Evolutionary conservation across 2,329 filamentous ascomycete genomes (phyloP), one percentile per base, ranked within the genome.

Genomic region (Clathrospora elynae): DNA sequence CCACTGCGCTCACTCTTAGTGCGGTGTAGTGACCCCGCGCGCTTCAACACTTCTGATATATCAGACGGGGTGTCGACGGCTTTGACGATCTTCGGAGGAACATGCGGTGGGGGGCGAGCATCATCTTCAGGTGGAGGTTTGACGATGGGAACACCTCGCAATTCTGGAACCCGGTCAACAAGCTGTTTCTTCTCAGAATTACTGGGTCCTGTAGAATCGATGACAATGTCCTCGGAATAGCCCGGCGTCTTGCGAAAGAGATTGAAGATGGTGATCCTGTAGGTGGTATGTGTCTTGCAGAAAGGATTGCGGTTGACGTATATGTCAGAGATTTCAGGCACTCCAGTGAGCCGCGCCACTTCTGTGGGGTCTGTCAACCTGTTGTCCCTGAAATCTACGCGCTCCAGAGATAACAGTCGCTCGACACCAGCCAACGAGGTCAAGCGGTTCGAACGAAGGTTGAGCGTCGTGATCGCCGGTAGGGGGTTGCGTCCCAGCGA

Each of bases 251-350:
- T 85, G 51, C 93, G 84, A 77, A 99, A 99, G 2, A 97, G 78
- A 61, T 97, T 99, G 82, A 99, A 96, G 51, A 97, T 95, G 13
- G 85, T 88, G 53, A 95, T 79, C 34, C 93, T 84, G 66, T 96
- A 95, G 57, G 87, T 84, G 46, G 85, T 80, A 66, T 96, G 89
- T 1, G 90, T 91, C 57, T 88, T 89, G 29, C 87, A 88, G 61
- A 97, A 96, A 0, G 91, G 89, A 61, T 99, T 99, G 14, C 90
- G 89, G 49, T 87, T 82, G 11, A 99, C 87, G 80, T 91, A 99
- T 20, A 99, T 85, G 68, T 97, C 92, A 46, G 85, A 85, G 54
- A 99, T 87, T 38, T 96, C 88, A 17, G 93, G 91, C 36, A 96
- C 90, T 37, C 87, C 86, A 1, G 92, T 96, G 45, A 99, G 76